Evolutionary conservation across 805 yeast species (phyloP), one percentile per base, ranked within the genome.

Genomic region (Maudiozyma pseudohumilis): DNA sequence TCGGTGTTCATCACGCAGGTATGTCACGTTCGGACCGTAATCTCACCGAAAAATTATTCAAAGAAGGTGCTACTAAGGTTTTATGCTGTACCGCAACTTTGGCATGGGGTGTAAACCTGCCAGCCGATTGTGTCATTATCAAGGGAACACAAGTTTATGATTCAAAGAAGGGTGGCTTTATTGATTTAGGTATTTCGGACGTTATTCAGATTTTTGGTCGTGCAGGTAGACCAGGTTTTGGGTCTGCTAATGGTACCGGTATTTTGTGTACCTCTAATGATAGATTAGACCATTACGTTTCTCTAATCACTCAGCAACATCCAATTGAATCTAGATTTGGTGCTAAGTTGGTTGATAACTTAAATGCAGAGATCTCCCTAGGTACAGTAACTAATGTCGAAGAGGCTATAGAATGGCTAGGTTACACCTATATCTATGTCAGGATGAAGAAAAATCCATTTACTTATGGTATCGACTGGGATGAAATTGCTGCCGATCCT

Each of bases 91-190:
- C 99, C 2, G 95, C 98, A 0, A 92, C 99, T 0, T 72, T 92
- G 41, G 99, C 99, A 0, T 92, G 99, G 99, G 99, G 99, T 72
- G 97, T 92, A 15, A 92, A 92, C 55, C 66, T 92, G 41, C 98
- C 99, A 2, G 98, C 98, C 6, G 96, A 96, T 2, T 95, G 87
- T 29, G 99, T 92, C 16, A 84, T 92, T 44, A 77, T 92, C 23
- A 92, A 92, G 52, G 99, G 99, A 0, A 92, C 99, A 0, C 95
- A 89, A 53, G 87, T 92, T 0, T 92, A 92, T 55, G 94, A 92
- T 55, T 72, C 97, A 0, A 85, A 88, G 55, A 81, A 80, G 37
- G 98, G 98, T 70, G 98, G 98, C 0, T 85, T 78, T 53, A 75
- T 80, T 2, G 98, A 92, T 55, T 65, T 94, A 28, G 97, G 97